A percentile compares a stretch with the other conserved stretches of the same genome.
These are phyloP conservation scores for Globisporangium splendens DNA, from an alignment of 352 stramenopile species.

Conservation along the genomic window DNA sequence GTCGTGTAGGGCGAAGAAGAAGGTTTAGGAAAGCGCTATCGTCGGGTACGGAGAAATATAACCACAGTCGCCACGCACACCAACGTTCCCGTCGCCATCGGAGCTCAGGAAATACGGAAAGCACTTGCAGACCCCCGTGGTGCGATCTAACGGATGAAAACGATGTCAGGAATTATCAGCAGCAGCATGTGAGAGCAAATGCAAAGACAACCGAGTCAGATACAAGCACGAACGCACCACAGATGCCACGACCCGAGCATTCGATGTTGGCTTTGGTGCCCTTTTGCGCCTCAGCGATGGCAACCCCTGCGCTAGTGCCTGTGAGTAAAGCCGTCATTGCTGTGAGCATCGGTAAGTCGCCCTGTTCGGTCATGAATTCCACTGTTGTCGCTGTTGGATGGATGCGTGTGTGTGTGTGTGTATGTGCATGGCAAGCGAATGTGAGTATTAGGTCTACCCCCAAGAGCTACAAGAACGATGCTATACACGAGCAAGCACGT, in stretches of 20 bases:
- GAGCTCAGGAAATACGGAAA: slow-evolving; percentile 76
- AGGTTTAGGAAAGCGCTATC: slow-evolving; percentile 26
- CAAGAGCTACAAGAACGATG: neutral
- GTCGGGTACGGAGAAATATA: slow-evolving; percentile 72
- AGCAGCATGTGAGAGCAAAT: too few relatives aligned
- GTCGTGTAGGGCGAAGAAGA: neutral
- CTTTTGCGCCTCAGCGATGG: slow-evolving; percentile 30
- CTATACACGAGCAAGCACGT: slow-evolving; percentile 11
- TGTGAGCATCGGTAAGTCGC: slow-evolving; percentile 47
- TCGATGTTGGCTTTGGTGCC: slow-evolving; percentile 80
- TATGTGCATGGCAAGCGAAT: neutral
- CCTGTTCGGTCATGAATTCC: slow-evolving; percentile 69
- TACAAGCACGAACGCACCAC: slow-evolving; percentile 38
- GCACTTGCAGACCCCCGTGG: slow-evolving; percentile 60
- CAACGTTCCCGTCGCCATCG: slow-evolving; percentile 65
- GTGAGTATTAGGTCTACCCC: too few relatives aligned
- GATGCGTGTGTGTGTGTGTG: neutral
- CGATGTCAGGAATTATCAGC: too few relatives aligned
- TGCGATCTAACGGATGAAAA: slow-evolving; percentile 35
- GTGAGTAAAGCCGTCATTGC: slow-evolving; percentile 28
- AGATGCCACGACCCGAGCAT: slow-evolving; percentile 64
- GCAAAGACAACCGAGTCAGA: neutral
- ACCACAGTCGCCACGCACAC: slow-evolving; percentile 89
- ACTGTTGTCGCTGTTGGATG: slow-evolving; percentile 40
- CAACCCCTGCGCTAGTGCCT: slow-evolving; percentile 17